These are phyloP conservation scores for Vicia faba DNA, from an alignment of 306 rosid genomes.

Conservation along the genomic window DNA sequence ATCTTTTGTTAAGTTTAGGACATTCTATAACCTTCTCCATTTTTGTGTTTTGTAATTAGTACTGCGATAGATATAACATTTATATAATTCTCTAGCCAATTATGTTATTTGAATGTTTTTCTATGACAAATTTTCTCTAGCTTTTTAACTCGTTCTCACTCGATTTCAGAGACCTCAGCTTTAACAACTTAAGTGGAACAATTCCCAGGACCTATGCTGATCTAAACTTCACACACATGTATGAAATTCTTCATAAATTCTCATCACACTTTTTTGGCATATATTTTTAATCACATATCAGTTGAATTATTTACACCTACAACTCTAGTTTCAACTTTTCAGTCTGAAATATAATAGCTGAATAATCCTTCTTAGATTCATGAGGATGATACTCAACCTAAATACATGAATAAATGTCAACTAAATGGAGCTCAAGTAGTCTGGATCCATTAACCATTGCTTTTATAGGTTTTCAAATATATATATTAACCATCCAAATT, in stretches of 20 bases:
- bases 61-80: too few relatives aligned
- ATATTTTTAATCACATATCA: not conserved
- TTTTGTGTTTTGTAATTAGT: too few relatives aligned
- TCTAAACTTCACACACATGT: too few relatives aligned
- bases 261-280: not conserved
- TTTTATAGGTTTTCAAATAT: too few relatives aligned
- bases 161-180: constrained; percentile 89
- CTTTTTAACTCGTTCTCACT: constrained; percentile 19
- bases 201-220: constrained; percentile 48
- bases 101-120: too few relatives aligned
- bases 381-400: not conserved
- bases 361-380: not conserved
- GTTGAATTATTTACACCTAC: not conserved
- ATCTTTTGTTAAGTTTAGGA: not conserved
- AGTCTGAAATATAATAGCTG: not conserved
- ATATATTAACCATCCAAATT: too few relatives aligned
- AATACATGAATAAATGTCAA: not conserved
- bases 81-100: too few relatives aligned
- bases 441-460: too few relatives aligned
- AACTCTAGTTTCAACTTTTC: constrained; percentile 3
- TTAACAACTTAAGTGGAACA: constrained; percentile 61
- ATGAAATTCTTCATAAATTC: constrained; percentile 35
- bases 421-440: not conserved
- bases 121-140: too few relatives aligned
- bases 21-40: too few relatives aligned